A percentile compares a stretch with the other conserved stretches of the same genome.
Evolutionary conservation across 2,329 filamentous ascomycete species (phyloP).

Genomic region (Hymenoscyphus fructigenus): DNA sequence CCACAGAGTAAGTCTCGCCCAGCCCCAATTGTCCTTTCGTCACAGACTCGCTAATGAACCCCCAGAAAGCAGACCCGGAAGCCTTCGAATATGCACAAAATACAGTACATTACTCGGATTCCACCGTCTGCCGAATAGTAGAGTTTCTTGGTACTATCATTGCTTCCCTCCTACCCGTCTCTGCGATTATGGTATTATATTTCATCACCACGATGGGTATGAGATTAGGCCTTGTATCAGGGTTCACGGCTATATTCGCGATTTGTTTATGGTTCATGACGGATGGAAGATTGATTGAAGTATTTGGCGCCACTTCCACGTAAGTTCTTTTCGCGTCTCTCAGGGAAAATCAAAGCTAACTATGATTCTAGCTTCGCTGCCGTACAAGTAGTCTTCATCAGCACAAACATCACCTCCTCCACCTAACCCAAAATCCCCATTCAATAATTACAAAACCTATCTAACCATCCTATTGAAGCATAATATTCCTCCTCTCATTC

Average conservation of each 20-base stretch:
- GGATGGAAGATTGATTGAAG: conserved; percentile 30
- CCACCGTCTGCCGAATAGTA: conserved; percentile 13
- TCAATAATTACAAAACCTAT: too few relatives aligned
- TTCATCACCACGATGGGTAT: conserved; percentile 25
- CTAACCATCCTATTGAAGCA: too few relatives aligned
- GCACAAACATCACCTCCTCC: background rate
- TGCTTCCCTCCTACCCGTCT: conserved; percentile 33
- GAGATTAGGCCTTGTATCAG: conserved; percentile 29
- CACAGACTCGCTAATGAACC: too few relatives aligned
- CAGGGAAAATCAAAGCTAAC: background rate
- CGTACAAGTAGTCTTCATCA: conserved; percentile 17
- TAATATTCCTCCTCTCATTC: too few relatives aligned
- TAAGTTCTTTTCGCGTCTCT: conserved; percentile 15
- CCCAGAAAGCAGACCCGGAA: too few relatives aligned
- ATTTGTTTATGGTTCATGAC: conserved; percentile 30
- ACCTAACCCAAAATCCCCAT: too few relatives aligned
- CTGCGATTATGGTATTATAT: conserved; percentile 34
- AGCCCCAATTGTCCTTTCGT: too few relatives aligned
- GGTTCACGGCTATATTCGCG: conserved; percentile 33
- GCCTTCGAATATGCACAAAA: too few relatives aligned
- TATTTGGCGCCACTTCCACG: conserved; percentile 36
- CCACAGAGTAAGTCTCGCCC: too few relatives aligned
- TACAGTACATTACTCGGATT: too few relatives aligned
- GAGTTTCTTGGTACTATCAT: conserved; percentile 24
- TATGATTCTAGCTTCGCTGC: conserved; percentile 8